A percentile compares a stretch with the other conserved stretches of the same genome.
phyloP scores from a whole-genome alignment of 106 monocot genomes.

The Apostasia ramifera region DNA sequence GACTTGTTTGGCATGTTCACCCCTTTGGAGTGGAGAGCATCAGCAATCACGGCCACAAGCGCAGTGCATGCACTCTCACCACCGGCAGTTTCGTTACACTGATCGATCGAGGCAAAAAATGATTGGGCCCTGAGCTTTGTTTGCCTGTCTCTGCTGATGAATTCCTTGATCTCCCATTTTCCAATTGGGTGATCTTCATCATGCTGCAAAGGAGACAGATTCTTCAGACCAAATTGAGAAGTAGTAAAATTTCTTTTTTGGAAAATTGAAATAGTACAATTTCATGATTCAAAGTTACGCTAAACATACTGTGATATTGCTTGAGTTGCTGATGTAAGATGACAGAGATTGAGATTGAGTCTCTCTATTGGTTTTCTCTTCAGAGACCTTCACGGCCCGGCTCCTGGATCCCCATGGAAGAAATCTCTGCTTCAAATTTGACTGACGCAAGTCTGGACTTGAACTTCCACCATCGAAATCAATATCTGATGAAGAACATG shows the following conservation, averaged over 20 bases:
- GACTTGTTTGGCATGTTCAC: slow-evolving; percentile 16
- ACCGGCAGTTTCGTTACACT: slow-evolving; percentile 42
- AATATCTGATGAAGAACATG: background rate
- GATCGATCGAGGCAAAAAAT: slow-evolving; percentile 67
- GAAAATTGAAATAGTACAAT: background rate
- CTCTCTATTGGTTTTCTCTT: slow-evolving; percentile 1
- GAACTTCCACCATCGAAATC: slow-evolving; percentile 17
- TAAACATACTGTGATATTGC: slow-evolving; percentile 9
- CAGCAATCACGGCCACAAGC: slow-evolving; percentile 41
- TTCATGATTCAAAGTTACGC: background rate
- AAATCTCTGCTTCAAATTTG: slow-evolving; percentile 14
- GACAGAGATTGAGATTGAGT: background rate
- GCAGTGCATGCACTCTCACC: slow-evolving; percentile 64
- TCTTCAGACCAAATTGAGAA: too few species aligned
- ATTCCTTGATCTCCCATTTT: slow-evolving; percentile 33
- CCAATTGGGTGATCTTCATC: slow-evolving; percentile 24
- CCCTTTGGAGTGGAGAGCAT: slow-evolving; percentile 17
- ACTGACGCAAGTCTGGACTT: slow-evolving; percentile 12
- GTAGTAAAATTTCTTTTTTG: background rate
- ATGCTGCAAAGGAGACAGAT: too few species aligned
- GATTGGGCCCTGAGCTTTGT: slow-evolving; percentile 32
- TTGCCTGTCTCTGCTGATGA: slow-evolving; percentile 35
- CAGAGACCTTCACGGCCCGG: background rate
- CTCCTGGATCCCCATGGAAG: slow-evolving; percentile 35
- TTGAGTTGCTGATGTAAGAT: background rate